Base-by-base conservation (phyloP, 306 rosid species). In the Pterocarpus macrocarpus region DNA sequence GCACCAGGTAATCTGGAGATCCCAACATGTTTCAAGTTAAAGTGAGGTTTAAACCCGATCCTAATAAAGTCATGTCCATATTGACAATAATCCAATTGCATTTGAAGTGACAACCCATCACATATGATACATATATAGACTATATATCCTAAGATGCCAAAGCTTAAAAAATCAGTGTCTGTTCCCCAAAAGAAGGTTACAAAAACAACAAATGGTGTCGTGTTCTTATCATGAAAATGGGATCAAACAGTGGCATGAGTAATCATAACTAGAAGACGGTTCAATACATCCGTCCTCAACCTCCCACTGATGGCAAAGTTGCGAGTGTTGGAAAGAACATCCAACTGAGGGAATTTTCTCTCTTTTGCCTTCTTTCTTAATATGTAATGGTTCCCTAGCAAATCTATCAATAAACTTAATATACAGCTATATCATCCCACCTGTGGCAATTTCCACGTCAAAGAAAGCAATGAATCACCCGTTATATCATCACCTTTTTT, bases 221-320 rank as follows among this genome's bases (percentile, higher is more conserved):
- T 83, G 81, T 80, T 80, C 58, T 83, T 77, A 64, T 80, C 64
- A 78, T 75, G 50, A 49, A 78, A 81, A 62, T 83, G 74, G 64
- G 81, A 85, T 71, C 55, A 81, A 78, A 78, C 69, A 73, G 67
- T 73, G 71, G 38, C 72, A 72, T 53, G 41, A 61, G 79, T 62
- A 81, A 83, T 83, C 76, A 79, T 83, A 69, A 65, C 81, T 78
- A 81, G 77, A 79, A 82, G 89, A 87, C 86, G 75, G 39, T 75
- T 74, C 28, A 33, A 69, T 66, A 76, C 71, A 85, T 59, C 88
- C 59, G 71, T 78, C 73, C 67, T 78, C 81, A 74, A 85, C 80
- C 84, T 82, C 28, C 74, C 81, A 53, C 49, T 22, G 64, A 63
- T 36, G 80, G 58, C 55, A 81, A 80, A 61, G 71, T 34, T 78